phyloP scores from a whole-genome alignment of 768 basidiomycete genomes.

The Mycena vulgaris region DNA sequence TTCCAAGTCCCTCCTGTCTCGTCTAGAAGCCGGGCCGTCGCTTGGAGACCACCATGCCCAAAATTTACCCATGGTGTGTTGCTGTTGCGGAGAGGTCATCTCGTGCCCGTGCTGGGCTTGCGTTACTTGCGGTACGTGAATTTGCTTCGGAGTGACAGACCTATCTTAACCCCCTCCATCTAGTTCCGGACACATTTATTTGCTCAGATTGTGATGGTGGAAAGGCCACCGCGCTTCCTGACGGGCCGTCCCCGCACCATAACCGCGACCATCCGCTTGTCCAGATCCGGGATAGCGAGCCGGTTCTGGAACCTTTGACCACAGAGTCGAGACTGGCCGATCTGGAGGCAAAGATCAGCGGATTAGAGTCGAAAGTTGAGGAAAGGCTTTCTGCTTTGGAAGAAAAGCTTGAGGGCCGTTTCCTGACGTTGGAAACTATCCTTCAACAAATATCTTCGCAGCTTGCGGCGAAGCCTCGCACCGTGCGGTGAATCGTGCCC shows the following conservation, averaged over 20 bases:
- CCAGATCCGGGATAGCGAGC: slow-evolving; percentile 14
- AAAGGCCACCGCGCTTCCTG: neutral
- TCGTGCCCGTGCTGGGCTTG: slow-evolving; percentile 31
- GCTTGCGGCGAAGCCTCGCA: too few relatives aligned
- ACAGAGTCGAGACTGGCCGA: neutral
- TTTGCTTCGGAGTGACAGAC: neutral
- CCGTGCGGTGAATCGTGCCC: too few relatives aligned
- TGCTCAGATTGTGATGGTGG: slow-evolving; percentile 26
- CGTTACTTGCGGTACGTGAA: slow-evolving; percentile 23
- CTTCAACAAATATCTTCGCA: too few relatives aligned
- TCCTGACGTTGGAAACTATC: slow-evolving; percentile 23
- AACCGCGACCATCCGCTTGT: slow-evolving; percentile 10
- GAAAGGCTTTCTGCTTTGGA: too few relatives aligned
- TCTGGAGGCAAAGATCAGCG: slow-evolving; percentile 8
- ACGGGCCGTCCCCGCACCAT: neutral
- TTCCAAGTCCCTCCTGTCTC: slow-evolving; percentile 4
- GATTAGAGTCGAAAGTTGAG: slow-evolving; percentile 11
- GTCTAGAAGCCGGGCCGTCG: slow-evolving; percentile 7
- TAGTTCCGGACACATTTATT: slow-evolving; percentile 11
- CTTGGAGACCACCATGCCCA: neutral
- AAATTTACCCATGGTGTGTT: too few relatives aligned
- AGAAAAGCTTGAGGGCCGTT: slow-evolving; percentile 22
- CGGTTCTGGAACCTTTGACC: slow-evolving; percentile 1
- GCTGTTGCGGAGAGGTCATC: slow-evolving; percentile 15
- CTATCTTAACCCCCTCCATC: neutral